Percentiles rank a stretch among this genome's conserved stretches.
Evolutionary conservation across 78 protist genomes (phyloP).

Genomic region (Mastigamoeba balamuthi): DNA sequence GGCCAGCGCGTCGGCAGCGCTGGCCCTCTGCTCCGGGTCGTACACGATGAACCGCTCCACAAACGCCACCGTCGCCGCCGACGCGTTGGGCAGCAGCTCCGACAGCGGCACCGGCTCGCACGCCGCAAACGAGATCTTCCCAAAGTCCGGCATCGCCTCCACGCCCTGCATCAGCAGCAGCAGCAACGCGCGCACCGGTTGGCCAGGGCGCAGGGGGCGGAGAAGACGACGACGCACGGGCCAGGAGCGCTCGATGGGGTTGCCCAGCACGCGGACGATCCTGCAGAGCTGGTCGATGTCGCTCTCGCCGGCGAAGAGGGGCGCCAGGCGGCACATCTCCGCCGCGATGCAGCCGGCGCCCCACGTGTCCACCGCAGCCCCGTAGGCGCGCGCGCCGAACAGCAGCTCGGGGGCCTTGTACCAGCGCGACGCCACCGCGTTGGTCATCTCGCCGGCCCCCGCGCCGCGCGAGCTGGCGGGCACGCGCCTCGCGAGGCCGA

Average conservation of each 20-base stretch:
- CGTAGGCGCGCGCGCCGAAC: conserved; percentile 64
- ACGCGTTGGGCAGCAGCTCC: too few species aligned
- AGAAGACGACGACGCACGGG: conserved; percentile 28
- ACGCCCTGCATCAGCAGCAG: too few species aligned
- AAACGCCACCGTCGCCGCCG: too few species aligned
- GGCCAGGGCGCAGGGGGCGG: too few species aligned
- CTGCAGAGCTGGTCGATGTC: conserved; percentile 49
- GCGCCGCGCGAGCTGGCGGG: too few species aligned
- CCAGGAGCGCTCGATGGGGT: conserved; percentile 44
- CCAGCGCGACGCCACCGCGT: conserved; percentile 16
- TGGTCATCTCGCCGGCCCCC: background rate
- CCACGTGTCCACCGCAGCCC: conserved; percentile 72
- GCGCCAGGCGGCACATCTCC: conserved; percentile 61
- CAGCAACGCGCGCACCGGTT: too few species aligned
- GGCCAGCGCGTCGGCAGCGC: too few species aligned
- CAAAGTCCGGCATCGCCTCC: too few species aligned
- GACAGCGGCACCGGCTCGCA: too few species aligned
- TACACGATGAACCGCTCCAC: too few species aligned
- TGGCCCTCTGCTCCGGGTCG: too few species aligned
- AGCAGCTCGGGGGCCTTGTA: conserved; percentile 79
- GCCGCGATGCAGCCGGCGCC: conserved; percentile 67
- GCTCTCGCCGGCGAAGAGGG: conserved; percentile 44
- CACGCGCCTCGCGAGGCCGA: conserved; percentile 70
- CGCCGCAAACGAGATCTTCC: too few species aligned
- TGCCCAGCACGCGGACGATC: conserved; percentile 44